These are phyloP conservation scores for Candida sanyiensis DNA, from an alignment of 805 yeast species.

Conservation along the genomic window DNA sequence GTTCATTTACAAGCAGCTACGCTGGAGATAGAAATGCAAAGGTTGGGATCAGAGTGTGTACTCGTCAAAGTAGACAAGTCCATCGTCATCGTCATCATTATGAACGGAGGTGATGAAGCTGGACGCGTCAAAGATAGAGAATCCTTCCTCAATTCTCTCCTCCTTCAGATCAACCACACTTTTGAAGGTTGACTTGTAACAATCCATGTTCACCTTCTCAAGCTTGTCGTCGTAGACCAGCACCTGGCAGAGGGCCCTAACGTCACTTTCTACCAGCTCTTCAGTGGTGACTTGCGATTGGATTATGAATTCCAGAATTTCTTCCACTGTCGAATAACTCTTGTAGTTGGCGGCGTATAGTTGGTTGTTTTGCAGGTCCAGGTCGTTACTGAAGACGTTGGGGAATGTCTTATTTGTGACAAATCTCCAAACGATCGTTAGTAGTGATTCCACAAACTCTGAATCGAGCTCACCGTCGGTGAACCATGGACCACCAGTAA, in stretches of 20 bases:
- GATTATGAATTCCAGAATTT: constrained; percentile 69
- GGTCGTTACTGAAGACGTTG: constrained; percentile 44
- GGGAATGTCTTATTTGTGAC: constrained; percentile 76
- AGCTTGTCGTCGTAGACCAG: constrained; percentile 80
- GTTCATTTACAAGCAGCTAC: constrained; percentile 40
- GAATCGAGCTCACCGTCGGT: constrained; percentile 92
- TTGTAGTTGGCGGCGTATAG: constrained; percentile 52
- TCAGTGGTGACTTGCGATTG: constrained; percentile 73
- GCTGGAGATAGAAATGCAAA: constrained; percentile 15
- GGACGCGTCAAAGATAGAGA: constrained; percentile 38
- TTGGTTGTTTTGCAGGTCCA: constrained; percentile 27
- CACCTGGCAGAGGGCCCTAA: constrained; percentile 82
- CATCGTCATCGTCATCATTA: constrained; percentile 28
- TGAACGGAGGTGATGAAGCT: constrained; percentile 33
- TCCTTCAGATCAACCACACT: constrained; percentile 62
- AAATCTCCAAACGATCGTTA: constrained; percentile 84
- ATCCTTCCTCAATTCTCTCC: constrained; percentile 25
- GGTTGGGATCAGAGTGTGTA: constrained; percentile 31
- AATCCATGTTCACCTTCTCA: constrained; percentile 56
- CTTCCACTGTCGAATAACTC: constrained; percentile 64
- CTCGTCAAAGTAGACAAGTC: constrained; percentile 43
- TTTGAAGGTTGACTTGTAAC: constrained; percentile 79
- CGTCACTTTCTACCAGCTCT: constrained; percentile 68
- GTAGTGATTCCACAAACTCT: constrained; percentile 81
- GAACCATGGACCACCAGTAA: constrained; percentile 99